Base-by-base conservation (phyloP, 345 rosid species). In the Microthlaspi erraticum region DNA sequence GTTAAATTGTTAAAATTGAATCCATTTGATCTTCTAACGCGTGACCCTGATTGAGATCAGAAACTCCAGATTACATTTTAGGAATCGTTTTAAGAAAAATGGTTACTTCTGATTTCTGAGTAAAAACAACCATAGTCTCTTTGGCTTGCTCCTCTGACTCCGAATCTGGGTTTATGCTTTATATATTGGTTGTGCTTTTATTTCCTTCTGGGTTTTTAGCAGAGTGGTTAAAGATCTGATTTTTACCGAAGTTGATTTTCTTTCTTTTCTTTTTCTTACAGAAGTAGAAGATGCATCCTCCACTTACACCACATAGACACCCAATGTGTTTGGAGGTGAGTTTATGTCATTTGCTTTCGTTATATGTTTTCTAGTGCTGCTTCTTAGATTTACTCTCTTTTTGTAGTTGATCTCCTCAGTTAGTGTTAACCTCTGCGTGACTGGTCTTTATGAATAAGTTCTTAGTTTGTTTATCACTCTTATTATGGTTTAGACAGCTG, bases 241-340 rank as follows among this genome's bases (percentile, higher is more conserved):
- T 50, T 74, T 74, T 74, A 52, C 36, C 13, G 7, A 13, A 39
- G 8, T 59, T 43, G 39, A 1, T 46, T 16, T n/a, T n/a, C 8
- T 1, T 29, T 60, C 16, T 36, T 14, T 20, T 6, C 5, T 6
- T n/a, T 1, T 36, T 43, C 5, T 68, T 45, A 3, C 70, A 45
- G 79, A 48, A 75, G 37, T 50, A 44, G 23, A 29, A 75, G 73
- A 78, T 94, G 99, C 99, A 91, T 84, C 99, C 97, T 79, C 99
- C 95, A 18, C 77, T 94, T 77, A 86, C 97, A 10, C 77, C 92
- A 49, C 97, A 94, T 53, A 80, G 88, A 66, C 99, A 94, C 63
- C 99, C 96, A 0, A 88, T 91, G 95, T 91, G 99, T 76, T 84
- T 80, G 31, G 88, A 94, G 39, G 99, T 94, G 54, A 86, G 93